Base-by-base conservation (phyloP, 257 asterid genomes). In the Salvia hispanica region DNA sequence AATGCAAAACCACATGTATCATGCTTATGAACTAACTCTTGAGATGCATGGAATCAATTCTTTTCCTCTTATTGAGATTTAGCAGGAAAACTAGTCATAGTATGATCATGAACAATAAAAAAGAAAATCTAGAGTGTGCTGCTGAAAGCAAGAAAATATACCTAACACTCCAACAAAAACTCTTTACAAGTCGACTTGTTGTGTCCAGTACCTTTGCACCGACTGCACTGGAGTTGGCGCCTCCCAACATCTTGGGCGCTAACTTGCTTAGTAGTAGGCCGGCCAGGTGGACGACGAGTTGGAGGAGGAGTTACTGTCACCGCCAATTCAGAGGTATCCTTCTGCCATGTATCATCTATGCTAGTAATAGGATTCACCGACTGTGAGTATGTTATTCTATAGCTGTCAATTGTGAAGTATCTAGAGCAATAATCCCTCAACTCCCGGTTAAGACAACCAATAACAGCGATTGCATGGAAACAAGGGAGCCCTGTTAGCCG, bases 101-200 rank as follows among this genome's bases (percentile, higher is more conserved):
- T 59, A 70, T 51, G 57, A 66, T 58, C 39, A 79, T 56, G 25
- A 14, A 62, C 69, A 4, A 45, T 7, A 14, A 45, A 54, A 54
- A 8, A 7, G 57, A 56, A 58, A 71, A 76, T 31, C 78, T 44
- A 58, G 69, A 21, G n/a, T 37, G 13, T 43, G 69, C 58, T 33
- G 52, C 66, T 40, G 34, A 64, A 56, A 76, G 25, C 21, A 58
- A 64, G 47, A 80, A 33, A 57, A 60, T 33, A 37, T 57, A 82
- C 81, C 63, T 83, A 88, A 66, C 79, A 71, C 67, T 86, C 95
- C 81, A 84, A 47, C 79, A 83, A 54, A 65, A 85, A 52, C 85
- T 85, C 97, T 79, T 87, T 94, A 86, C 99, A 94, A 45, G 94
- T 86, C 42, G 97, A 87, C 78, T 91, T 94, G 82, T 89, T 94